Base-by-base conservation (phyloP, 2,329 filamentous ascomycete species). In the Ceratocystis huliohia region DNA sequence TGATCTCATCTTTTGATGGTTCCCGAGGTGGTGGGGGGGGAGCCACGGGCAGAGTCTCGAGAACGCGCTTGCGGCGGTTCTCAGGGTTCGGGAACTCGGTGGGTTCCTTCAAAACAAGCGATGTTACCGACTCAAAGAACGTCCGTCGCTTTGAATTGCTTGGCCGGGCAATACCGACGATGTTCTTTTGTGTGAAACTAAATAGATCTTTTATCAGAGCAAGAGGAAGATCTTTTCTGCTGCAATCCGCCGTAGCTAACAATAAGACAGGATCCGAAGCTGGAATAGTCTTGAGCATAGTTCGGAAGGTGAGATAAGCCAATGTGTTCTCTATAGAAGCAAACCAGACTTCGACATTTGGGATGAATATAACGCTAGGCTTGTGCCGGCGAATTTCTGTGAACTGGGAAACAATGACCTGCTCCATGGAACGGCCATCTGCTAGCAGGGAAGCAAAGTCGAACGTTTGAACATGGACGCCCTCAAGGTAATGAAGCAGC, bases 321-420 rank as follows among this genome's bases (percentile, higher is more conserved):
- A 91, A 78, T 0, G 88, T 86, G 6, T 78, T 77, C n/a, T 75
- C 73, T 20, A 87, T 72, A 30, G 80, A 81, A 20, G 83, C 77
- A 73, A 91, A 93, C 94, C 94, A 99, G 6, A 87, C 83, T 70
- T 96, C 89, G 62, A 97, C 84, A 70, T 91, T 88, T 1, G 94
- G 93, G 56, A 99, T 88, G 75, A 92, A 97, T 64, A 99, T 94
- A 46, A 97, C 90, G 74, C 91, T 95, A 0, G 94, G 94, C 74
- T 96, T 96, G 74, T 96, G 91, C 46, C 92, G 86, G 74, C 93
- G 90, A 46, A 96, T 89, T 77, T 97, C 94, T 0, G 89, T 86
- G 73, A 99, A 97, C 6, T 96, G 81, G 70, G 92, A 87, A 13
- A 96, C 91, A 69, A 99, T 85, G 8, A 92, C 89, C 70, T 94